A percentile compares a stretch with the other conserved stretches of the same genome.
These are phyloP conservation scores for Penicillium bialowiezense DNA, from an alignment of 495 filamentous ascomycete species.

Conservation along the genomic window DNA sequence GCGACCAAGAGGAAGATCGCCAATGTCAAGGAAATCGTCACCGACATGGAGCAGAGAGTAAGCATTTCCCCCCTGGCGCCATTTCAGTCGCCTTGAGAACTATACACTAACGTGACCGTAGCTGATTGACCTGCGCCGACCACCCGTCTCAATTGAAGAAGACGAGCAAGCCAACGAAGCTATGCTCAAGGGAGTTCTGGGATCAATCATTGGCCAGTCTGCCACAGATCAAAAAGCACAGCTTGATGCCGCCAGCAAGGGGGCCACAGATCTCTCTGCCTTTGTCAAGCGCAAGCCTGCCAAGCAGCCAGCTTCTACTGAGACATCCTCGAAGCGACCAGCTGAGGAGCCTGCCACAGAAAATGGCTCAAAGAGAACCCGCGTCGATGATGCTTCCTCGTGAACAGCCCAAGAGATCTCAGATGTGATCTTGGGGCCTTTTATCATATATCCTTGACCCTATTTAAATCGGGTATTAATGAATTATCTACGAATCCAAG, in stretches of 20 bases:
- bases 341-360: constrained; percentile 22
- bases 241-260: constrained; percentile 73
- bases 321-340: constrained; percentile 25
- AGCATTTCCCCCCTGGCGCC: constrained; percentile 18
- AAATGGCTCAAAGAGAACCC: constrained; percentile 29
- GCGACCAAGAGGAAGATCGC: constrained; percentile 63
- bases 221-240: constrained; percentile 58
- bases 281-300: constrained; percentile 72
- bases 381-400: constrained; percentile 21
- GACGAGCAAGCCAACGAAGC: constrained; percentile 44
- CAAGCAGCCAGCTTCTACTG: constrained; percentile 12
- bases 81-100: not conserved
- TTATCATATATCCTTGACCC: not conserved
- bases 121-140: constrained; percentile 73
- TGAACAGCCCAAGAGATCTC: not conserved
- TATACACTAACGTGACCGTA: constrained; percentile 31
- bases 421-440: not conserved
- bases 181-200: constrained; percentile 66
- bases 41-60: constrained; percentile 83
- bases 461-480: not conserved
- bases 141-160: constrained; percentile 61
- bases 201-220: constrained; percentile 67
- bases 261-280: constrained; percentile 80
- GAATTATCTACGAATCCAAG: not conserved
- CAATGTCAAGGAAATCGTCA: constrained; percentile 82